Evolutionary conservation across 2,329 filamentous ascomycete genomes (phyloP).

Genomic region (Alternaria dauci): DNA sequence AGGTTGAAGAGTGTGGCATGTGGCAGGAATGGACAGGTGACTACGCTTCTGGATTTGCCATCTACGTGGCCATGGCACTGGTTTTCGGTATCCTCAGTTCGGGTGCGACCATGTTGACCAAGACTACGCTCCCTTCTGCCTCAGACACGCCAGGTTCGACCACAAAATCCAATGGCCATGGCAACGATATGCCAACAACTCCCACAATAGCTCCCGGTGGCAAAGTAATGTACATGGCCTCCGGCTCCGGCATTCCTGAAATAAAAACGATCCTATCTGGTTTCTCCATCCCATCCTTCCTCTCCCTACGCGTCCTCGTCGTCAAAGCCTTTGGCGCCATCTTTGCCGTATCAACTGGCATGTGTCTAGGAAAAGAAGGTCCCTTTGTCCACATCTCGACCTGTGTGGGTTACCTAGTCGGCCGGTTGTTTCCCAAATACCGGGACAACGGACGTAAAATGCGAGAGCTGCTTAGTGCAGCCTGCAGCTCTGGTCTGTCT

Average conservation of each 20-base stretch:
- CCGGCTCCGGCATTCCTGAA: slow-evolving; percentile 67
- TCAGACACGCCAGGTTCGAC: slow-evolving; percentile 25
- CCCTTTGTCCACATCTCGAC: slow-evolving; percentile 70
- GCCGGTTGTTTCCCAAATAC: slow-evolving; percentile 64
- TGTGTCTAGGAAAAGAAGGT: slow-evolving; percentile 70
- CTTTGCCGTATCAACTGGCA: slow-evolving; percentile 66
- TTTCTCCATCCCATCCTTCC: slow-evolving; percentile 67
- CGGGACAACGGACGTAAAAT: slow-evolving; percentile 65
- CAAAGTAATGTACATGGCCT: slow-evolving; percentile 67
- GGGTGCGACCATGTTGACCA: slow-evolving; percentile 60
- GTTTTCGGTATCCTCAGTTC: slow-evolving; percentile 61
- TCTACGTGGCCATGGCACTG: slow-evolving; percentile 61
- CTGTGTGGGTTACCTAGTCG: slow-evolving; percentile 64
- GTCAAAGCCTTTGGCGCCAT: slow-evolving; percentile 67
- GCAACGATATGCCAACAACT: background rate
- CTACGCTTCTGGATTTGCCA: slow-evolving; percentile 56
- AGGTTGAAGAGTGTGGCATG: slow-evolving; percentile 43
- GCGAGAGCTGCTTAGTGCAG: slow-evolving; percentile 66
- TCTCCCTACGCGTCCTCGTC: slow-evolving; percentile 63
- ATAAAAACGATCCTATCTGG: slow-evolving; percentile 69
- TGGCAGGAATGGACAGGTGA: slow-evolving; percentile 57
- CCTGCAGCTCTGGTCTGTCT: slow-evolving; percentile 65
- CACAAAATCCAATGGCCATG: background rate
- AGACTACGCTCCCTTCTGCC: slow-evolving; percentile 58
- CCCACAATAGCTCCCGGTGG: slow-evolving; percentile 36